Percentiles rank a stretch among this genome's conserved stretches.
Conservation (phyloP, 306 rosid genomes). For the Inga laurina region DNA sequence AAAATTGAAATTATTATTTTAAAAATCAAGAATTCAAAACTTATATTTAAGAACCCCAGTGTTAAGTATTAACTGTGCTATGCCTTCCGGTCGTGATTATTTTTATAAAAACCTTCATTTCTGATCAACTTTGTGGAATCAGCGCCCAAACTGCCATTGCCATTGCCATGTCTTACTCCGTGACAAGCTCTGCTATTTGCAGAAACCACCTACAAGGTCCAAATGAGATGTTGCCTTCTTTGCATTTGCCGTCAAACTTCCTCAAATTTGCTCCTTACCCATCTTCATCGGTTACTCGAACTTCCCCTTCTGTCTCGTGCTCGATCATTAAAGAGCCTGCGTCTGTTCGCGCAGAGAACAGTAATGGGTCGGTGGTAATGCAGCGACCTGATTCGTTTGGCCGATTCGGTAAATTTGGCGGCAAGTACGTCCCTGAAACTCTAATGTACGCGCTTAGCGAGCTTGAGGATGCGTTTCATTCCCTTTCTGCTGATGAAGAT, state of each 20-base stretch:
- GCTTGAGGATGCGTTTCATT: constrained; percentile 76
- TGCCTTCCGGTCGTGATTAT: too few species aligned
- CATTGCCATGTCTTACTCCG: constrained; percentile 38
- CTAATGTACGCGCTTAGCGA: constrained; percentile 85
- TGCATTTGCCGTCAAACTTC: constrained; percentile 41
- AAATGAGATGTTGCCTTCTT: constrained; percentile 40
- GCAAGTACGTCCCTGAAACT: constrained; percentile 96
- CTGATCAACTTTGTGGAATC: too few species aligned
- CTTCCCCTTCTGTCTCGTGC: constrained; percentile 47
- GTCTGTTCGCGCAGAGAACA: constrained; percentile 27
- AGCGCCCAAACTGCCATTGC: constrained; percentile 26
- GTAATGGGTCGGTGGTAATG: constrained; percentile 34
- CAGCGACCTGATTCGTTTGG: constrained; percentile 92
- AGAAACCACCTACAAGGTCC: constrained; percentile 23
- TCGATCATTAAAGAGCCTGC: constrained; percentile 49
- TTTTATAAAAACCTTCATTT: too few species aligned
- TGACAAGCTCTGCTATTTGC: constrained; percentile 30
- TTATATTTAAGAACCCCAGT: too few species aligned
- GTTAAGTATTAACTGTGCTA: too few species aligned
- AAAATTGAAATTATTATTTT: too few species aligned
- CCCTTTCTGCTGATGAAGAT: constrained; percentile 63
- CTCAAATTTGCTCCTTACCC: constrained; percentile 38
- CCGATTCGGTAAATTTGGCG: constrained; percentile 85
- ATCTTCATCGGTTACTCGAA: constrained; percentile 8
- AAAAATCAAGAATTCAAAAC: too few species aligned